Conservation (phyloP, 2,329 filamentous ascomycete genomes). For the Graphilbum sp. region DNA sequence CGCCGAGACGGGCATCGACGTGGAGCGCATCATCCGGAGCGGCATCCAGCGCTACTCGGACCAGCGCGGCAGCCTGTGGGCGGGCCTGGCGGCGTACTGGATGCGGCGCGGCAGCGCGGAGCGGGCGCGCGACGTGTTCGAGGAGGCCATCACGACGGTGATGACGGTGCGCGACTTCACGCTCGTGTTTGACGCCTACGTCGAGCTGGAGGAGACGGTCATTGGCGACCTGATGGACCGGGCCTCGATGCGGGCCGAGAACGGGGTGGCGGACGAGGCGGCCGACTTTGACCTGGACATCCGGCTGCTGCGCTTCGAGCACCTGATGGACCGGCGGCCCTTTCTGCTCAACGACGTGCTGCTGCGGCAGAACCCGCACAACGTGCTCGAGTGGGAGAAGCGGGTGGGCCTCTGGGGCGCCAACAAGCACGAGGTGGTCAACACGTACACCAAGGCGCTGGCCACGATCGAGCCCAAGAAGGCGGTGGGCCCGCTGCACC, state of each 20-base stretch:
- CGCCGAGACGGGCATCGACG: constrained; percentile 69
- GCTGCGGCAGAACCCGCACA: constrained; percentile 88
- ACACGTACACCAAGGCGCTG: constrained; percentile 90
- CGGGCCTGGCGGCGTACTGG: constrained; percentile 90
- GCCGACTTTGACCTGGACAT: constrained; percentile 92
- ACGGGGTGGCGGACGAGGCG: constrained; percentile 60
- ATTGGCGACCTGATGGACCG: constrained; percentile 84
- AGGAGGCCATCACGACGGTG: constrained; percentile 91
- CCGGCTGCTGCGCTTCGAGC: constrained; percentile 94
- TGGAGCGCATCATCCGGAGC: constrained; percentile 82
- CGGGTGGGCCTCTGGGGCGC: constrained; percentile 89
- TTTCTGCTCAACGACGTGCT: constrained; percentile 95
- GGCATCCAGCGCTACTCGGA: constrained; percentile 84
- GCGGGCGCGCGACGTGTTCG: constrained; percentile 79
- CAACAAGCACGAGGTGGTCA: constrained; percentile 78
- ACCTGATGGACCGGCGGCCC: constrained; percentile 89
- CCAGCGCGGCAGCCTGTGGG: constrained; percentile 89
- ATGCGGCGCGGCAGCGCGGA: constrained; percentile 87
- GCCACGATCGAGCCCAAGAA: constrained; percentile 87
- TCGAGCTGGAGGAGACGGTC: constrained; percentile 92
- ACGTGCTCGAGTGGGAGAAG: constrained; percentile 94
- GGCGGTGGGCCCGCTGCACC: constrained; percentile 81
- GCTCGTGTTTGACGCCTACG: constrained; percentile 88
- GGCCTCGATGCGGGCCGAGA: constrained; percentile 63
- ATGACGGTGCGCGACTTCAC: constrained; percentile 98